These are phyloP conservation scores for Botrytis porri DNA, from an alignment of 2,329 filamentous ascomycete species.

Conservation along the genomic window DNA sequence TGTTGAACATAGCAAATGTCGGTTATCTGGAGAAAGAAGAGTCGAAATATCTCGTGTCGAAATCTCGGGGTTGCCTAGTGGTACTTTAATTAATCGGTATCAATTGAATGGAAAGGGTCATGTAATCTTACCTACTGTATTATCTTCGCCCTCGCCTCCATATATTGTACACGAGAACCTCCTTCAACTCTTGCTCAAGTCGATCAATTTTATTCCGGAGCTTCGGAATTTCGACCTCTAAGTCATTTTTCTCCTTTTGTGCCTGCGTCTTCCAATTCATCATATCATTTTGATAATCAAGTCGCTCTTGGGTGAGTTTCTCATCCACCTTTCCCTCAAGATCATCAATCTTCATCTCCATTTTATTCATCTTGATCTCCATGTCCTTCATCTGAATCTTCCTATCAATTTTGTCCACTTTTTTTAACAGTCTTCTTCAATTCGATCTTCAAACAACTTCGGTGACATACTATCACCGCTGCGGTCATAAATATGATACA, in stretches of 20 bases:
- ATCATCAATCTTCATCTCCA: background rate
- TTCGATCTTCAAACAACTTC: background rate
- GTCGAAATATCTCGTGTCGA: background rate
- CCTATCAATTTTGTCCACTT: background rate
- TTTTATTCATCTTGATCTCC: background rate
- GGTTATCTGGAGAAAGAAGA: background rate
- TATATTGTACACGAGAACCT: background rate
- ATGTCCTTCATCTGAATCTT: background rate
- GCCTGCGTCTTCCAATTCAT: background rate
- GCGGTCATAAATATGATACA: accelerated
- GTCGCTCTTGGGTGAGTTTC: background rate
- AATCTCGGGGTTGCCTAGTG: background rate
- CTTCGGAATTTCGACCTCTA: background rate
- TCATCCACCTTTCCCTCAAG: background rate
- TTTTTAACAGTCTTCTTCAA: background rate
- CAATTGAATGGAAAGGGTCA: background rate
- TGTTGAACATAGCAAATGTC: background rate
- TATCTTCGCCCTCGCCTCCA: too few species aligned
- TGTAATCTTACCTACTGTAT: background rate
- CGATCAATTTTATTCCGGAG: accelerated
- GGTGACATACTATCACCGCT: accelerated
- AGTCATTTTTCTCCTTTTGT: background rate
- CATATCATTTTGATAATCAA: background rate
- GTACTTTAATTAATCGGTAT: background rate
- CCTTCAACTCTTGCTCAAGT: background rate